A percentile compares a stretch with the other conserved stretches of the same genome.
Evolutionary conservation across 164 flowering plant genomes (phyloP).

Genomic region (Cinnamomum micranthum): DNA sequence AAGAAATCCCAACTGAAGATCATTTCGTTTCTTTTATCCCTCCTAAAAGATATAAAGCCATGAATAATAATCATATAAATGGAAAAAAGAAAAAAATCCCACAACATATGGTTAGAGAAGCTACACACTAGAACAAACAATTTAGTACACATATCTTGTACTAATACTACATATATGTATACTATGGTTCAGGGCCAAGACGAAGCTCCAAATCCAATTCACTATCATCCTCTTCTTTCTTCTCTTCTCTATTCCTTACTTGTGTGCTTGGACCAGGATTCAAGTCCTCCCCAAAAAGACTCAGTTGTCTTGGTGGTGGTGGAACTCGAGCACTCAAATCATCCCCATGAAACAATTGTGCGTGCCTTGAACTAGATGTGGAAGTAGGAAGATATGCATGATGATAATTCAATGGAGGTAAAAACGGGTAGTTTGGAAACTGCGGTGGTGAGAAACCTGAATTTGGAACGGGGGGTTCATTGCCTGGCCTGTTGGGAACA

Average conservation of each 20-base stretch:
- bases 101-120: no score
- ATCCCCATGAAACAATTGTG: slow-evolving; percentile 3
- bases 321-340: slow-evolving; percentile 5
- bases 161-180: no score
- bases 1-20: background rate
- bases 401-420: slow-evolving; percentile 18
- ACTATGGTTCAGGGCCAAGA: slow-evolving; percentile 41
- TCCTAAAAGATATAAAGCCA: background rate
- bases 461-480: slow-evolving; percentile 1
- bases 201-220: slow-evolving; percentile 63
- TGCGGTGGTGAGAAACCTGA: slow-evolving; percentile 1
- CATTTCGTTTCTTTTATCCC: background rate
- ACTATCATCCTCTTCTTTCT: slow-evolving; percentile 15
- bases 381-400: slow-evolving; percentile 20
- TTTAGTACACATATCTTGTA: no score
- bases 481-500: slow-evolving; percentile 7
- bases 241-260: slow-evolving; percentile 15
- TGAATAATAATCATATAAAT: background rate
- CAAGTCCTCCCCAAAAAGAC: slow-evolving; percentile 23
- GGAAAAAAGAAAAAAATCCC: background rate
- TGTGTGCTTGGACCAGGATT: slow-evolving; percentile 19
- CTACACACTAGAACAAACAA: background rate
- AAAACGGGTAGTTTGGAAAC: slow-evolving; percentile 12
- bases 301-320: slow-evolving; percentile 7
- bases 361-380: slow-evolving; percentile 6